These are phyloP conservation scores for Sporormia fimetaria DNA, from an alignment of 495 filamentous ascomycete species.

Conservation along the genomic window DNA sequence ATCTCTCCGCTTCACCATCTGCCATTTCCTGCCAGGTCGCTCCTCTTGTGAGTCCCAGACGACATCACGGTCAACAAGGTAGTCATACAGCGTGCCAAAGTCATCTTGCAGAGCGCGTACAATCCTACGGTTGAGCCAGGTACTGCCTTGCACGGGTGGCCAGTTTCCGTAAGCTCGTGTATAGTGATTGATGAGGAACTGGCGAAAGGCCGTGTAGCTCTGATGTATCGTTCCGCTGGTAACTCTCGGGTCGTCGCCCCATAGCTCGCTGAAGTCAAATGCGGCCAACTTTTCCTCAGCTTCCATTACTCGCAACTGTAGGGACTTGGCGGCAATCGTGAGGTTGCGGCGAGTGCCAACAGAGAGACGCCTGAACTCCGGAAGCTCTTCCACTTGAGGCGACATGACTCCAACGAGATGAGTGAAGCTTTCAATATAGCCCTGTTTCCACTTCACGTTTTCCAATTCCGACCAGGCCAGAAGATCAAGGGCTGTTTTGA, in stretches of 20 bases:
- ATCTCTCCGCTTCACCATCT: conserved; percentile 43
- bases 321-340: conserved; percentile 49
- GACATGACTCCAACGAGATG: conserved; percentile 57
- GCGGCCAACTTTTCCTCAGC: conserved; percentile 47
- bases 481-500: conserved; percentile 48
- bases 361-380: conserved; percentile 49
- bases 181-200: conserved; percentile 47
- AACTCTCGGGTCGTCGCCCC: conserved; percentile 34
- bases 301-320: conserved; percentile 49
- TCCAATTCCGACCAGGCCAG: conserved; percentile 53
- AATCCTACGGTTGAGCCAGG: conserved; percentile 50
- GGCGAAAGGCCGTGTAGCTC: conserved; percentile 44
- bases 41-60: conserved; percentile 51
- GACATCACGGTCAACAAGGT: conserved; percentile 58
- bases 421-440: conserved; percentile 57
- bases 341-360: conserved; percentile 53
- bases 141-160: conserved; percentile 44
- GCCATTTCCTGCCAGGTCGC: conserved; percentile 45
- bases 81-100: conserved; percentile 60
- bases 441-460: conserved; percentile 50
- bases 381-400: conserved; percentile 39
- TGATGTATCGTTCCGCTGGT: conserved; percentile 33
- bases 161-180: conserved; percentile 42
- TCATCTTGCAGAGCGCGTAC: conserved; percentile 50
- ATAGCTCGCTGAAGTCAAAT: conserved; percentile 55